Evolutionary conservation across 495 filamentous ascomycete genomes (phyloP), one percentile per base, ranked within the genome.

Genomic region (Penicillium soppii): DNA sequence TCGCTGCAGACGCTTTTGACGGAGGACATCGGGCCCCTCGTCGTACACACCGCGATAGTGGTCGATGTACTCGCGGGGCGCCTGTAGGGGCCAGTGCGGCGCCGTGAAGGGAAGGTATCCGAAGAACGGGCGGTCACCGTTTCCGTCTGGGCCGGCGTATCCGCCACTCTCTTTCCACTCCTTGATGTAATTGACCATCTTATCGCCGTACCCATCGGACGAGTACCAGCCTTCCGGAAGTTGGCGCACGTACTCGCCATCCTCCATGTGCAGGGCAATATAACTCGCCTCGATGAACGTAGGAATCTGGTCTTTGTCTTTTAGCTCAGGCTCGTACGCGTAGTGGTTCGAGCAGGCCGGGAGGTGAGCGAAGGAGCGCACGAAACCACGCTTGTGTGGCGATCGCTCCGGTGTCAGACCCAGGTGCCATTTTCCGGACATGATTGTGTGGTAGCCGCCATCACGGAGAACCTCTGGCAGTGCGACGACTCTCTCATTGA

Each of bases 271-370:
- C 26, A 86, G 66, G 16, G 79, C 83, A 43, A 81, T 82, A 47
- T 66, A 70, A 32, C 62, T 73, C 3, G 69, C 77, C 64, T 82
- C 68, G 42, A 81, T 71, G 65, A 78, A 75, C 42, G 74, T 71
- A 4, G 77, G 77, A 16, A 70, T 70, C 41, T 68, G 69, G 55
- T 76, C 74, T 53, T 54, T 54, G 23, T 69, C 69, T 22, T 64
- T 67, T 25, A 76, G 58, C 59, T 83, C 76, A 3, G 81, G 82
- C 55, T 84, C 78, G 43, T 70, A 82, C 33, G 74, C 80, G 54
- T 85, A 85, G 57, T 87, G 84, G 52, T 86, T 86, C 23, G 72
- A 76, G 53, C 77, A 80, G 6, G 77, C 79, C 0, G 79, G 79
- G n/a, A 82, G 55, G 57, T 78, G 75, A 8, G 79, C 75, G 13